These are phyloP conservation scores for Aspergillus melleus DNA, from an alignment of 2,329 filamentous ascomycete genomes.

Conservation along the genomic window DNA sequence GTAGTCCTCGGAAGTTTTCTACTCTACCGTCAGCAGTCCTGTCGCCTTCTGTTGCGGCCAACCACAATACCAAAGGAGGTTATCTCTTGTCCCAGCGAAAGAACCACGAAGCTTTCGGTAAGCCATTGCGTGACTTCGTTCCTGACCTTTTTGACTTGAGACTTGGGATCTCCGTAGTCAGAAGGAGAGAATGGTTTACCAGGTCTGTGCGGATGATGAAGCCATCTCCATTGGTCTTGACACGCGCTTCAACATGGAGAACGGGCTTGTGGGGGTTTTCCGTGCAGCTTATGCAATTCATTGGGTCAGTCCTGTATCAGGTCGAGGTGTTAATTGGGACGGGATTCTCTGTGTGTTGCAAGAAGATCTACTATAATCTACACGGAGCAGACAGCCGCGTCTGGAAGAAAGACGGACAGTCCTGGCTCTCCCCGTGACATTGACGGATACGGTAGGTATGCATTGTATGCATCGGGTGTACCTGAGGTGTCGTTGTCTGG, in stretches of 20 bases:
- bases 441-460: too few relatives aligned
- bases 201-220: conserved; percentile 33
- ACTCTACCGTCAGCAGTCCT: conserved; percentile 3
- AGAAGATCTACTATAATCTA: too few relatives aligned
- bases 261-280: conserved; percentile 26
- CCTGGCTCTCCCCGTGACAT: not conserved
- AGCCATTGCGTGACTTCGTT: conserved; percentile 41
- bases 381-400: too few relatives aligned
- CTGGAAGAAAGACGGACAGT: not conserved
- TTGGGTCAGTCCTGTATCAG: not conserved
- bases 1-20: conserved; percentile 27
- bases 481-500: too few relatives aligned
- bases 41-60: not conserved
- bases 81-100: conserved; percentile 37
- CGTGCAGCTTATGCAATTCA: conserved; percentile 1
- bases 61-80: conserved; percentile 27
- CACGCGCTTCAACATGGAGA: conserved; percentile 41
- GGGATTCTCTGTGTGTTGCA: too few relatives aligned
- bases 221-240: conserved; percentile 28
- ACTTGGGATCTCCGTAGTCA: not conserved
- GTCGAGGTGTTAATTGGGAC: not conserved
- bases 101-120: conserved; percentile 30
- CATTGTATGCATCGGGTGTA: too few relatives aligned
- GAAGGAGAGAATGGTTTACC: conserved; percentile 16
- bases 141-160: conserved; percentile 28